A percentile compares a stretch with the other conserved stretches of the same genome.
Conservation (phyloP, 805 yeast species). For the Sugiyamaella boreocaroliniensis region DNA sequence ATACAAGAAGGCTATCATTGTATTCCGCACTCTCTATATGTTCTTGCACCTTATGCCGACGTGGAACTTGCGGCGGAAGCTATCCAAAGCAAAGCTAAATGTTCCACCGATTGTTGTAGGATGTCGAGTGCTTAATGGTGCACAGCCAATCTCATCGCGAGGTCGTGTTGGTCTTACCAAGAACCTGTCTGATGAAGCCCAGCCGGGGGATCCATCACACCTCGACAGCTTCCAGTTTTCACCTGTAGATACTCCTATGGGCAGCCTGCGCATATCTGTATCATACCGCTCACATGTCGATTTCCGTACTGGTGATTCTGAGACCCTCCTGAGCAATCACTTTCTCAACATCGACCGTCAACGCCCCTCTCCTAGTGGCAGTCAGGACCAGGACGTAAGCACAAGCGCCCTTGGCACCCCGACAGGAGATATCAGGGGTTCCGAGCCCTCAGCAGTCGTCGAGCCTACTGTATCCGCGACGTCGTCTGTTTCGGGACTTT, state of each 20-base stretch:
- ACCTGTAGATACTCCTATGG: conserved; percentile 70
- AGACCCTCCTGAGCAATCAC: conserved; percentile 53
- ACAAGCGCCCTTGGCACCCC: neutral
- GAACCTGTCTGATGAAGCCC: conserved; percentile 27
- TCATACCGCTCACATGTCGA: conserved; percentile 69
- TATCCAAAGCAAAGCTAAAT: conserved; percentile 36
- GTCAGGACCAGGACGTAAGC: neutral
- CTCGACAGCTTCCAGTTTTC: conserved; percentile 55
- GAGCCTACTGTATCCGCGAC: neutral
- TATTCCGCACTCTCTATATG: conserved; percentile 69
- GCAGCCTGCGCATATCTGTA: conserved; percentile 66
- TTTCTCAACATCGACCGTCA: conserved; percentile 43
- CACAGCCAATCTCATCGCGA: conserved; percentile 67
- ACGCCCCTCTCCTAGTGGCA: neutral
- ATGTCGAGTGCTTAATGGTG: conserved; percentile 63
- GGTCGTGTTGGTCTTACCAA: conserved; percentile 83
- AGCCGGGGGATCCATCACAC: conserved; percentile 18
- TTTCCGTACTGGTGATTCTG: conserved; percentile 62
- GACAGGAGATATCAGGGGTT: neutral
- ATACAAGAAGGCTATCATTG: conserved; percentile 65
- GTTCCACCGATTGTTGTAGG: conserved; percentile 43
- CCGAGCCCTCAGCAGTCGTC: neutral
- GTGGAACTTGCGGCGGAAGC: conserved; percentile 46
- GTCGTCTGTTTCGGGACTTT: neutral
- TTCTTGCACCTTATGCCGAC: conserved; percentile 64